Percentiles rank a stretch among this genome's conserved stretches.
These are phyloP conservation scores for Plenodomus lindquistii DNA, from an alignment of 2,329 filamentous ascomycete species.

Conservation along the genomic window DNA sequence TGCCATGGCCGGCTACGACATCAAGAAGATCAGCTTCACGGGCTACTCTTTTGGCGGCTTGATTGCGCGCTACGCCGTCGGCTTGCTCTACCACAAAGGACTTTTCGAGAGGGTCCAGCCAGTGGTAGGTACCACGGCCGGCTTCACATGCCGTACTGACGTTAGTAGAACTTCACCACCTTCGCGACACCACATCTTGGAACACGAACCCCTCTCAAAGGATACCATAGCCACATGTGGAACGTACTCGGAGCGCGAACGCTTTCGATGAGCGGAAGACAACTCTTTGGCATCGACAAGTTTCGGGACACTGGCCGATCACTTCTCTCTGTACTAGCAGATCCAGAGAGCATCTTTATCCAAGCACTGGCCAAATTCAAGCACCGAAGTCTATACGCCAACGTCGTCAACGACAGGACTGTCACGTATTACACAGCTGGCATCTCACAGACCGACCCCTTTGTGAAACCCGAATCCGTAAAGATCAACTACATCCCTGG, in stretches of 20 bases:
- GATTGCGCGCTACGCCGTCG: constrained; percentile 83
- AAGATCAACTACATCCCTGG: constrained; percentile 74
- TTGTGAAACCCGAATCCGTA: constrained; percentile 66
- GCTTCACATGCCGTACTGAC: constrained; percentile 11
- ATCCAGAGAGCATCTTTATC: constrained; percentile 84
- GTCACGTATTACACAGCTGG: constrained; percentile 82
- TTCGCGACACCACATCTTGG: constrained; percentile 80
- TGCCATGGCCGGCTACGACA: constrained; percentile 66
- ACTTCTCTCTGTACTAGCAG: constrained; percentile 78
- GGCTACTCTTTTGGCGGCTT: constrained; percentile 91
- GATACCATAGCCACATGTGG: constrained; percentile 53
- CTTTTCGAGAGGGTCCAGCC: constrained; percentile 79
- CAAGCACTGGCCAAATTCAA: constrained; percentile 75
- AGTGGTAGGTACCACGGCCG: constrained; percentile 61
- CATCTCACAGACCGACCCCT: constrained; percentile 79
- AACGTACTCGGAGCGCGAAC: constrained; percentile 84
- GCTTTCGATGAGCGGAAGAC: constrained; percentile 79
- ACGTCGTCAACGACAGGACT: constrained; percentile 82
- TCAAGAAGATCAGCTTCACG: constrained; percentile 81
- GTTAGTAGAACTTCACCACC: constrained; percentile 80
- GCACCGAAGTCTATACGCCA: constrained; percentile 78
- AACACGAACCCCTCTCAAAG: constrained; percentile 50
- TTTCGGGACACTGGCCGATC: constrained; percentile 84
- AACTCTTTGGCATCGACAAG: constrained; percentile 83
- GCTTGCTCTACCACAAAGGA: constrained; percentile 79